A percentile compares a stretch with the other conserved stretches of the same genome.
These are phyloP conservation scores for Cercophora sp. DNA, from an alignment of 495 filamentous ascomycete genomes.

Conservation along the genomic window DNA sequence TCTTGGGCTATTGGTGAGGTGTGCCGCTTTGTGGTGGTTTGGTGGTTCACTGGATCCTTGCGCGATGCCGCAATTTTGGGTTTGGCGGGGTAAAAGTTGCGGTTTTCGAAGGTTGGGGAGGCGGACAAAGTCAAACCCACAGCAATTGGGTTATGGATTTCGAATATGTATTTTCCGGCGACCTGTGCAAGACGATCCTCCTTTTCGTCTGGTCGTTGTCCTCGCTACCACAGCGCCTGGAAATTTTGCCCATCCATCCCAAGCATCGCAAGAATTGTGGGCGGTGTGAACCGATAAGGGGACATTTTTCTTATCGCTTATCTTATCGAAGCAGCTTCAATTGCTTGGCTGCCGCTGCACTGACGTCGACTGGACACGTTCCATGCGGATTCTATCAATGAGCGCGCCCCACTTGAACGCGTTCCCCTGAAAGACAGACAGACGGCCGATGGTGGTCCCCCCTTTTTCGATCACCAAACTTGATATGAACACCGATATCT, in stretches of 20 bases:
- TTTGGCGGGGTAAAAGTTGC: too few relatives aligned
- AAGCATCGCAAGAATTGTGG: conserved; percentile 14
- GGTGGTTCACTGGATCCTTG: background rate
- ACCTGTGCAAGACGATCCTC: too few relatives aligned
- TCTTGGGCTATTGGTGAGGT: conserved; percentile 36
- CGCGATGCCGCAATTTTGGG: background rate
- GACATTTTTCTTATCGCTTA: conserved; percentile 17
- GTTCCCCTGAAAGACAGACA: conserved; percentile 2
- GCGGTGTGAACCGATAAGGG: conserved; percentile 11
- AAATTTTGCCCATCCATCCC: background rate
- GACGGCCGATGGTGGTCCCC: background rate
- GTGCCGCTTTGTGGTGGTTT: background rate
- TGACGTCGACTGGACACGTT: conserved; percentile 16
- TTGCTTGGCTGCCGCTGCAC: background rate
- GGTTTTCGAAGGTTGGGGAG: too few relatives aligned
- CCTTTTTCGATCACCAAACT: background rate
- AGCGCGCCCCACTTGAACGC: conserved; percentile 10
- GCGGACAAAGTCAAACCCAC: too few relatives aligned
- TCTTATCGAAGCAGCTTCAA: conserved; percentile 9
- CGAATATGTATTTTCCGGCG: too few relatives aligned
- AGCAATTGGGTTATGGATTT: too few relatives aligned
- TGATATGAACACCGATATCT: background rate
- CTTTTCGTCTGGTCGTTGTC: too few relatives aligned
- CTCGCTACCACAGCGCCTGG: too few relatives aligned
- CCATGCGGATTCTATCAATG: background rate